Conservation (phyloP, 2,329 filamentous ascomycete genomes). For the Epichloe scottii region DNA sequence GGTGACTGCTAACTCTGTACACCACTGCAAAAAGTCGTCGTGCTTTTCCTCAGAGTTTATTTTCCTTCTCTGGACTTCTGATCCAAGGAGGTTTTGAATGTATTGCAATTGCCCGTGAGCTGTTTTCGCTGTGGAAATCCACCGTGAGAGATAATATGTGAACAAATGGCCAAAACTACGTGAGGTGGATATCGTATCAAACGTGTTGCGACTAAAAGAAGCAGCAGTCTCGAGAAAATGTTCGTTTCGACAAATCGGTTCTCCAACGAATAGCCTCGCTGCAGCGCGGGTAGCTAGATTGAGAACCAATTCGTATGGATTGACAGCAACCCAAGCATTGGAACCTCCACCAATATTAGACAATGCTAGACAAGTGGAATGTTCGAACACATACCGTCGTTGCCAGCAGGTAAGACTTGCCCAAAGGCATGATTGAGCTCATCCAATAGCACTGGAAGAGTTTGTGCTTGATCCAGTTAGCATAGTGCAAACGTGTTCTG, state of each 20-base stretch:
- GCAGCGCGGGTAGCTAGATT: slow-evolving; percentile 7
- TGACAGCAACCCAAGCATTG: slow-evolving; percentile 1
- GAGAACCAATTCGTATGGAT: slow-evolving; percentile 8
- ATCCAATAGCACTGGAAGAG: slow-evolving; percentile 8
- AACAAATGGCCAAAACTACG: slow-evolving; percentile 4
- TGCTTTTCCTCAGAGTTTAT: slow-evolving; percentile 2
- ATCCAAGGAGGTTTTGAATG: slow-evolving; percentile 7
- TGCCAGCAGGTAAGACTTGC: slow-evolving; percentile 1
- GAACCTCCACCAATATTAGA: background rate
- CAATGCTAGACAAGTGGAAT: background rate
- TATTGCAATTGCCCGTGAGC: slow-evolving; percentile 6
- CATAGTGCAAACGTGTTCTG: background rate
- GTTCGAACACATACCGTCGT: background rate
- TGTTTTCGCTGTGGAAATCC: slow-evolving; percentile 4
- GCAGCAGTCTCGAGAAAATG: slow-evolving; percentile 7
- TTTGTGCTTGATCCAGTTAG: slow-evolving; percentile 2
- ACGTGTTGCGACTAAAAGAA: slow-evolving; percentile 9
- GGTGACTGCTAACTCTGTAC: slow-evolving; percentile 8
- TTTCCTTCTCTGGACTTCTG: slow-evolving; percentile 5
- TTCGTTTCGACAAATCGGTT: slow-evolving; percentile 8
- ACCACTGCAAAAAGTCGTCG: slow-evolving; percentile 10
- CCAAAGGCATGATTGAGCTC: slow-evolving; percentile 7
- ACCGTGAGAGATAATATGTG: background rate
- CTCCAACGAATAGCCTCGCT: slow-evolving; percentile 8
- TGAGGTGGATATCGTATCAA: slow-evolving; percentile 7